Evolutionary conservation across 2,329 filamentous ascomycete genomes (phyloP), one percentile per base, ranked within the genome.

Genomic region (Talaromyces sp.): DNA sequence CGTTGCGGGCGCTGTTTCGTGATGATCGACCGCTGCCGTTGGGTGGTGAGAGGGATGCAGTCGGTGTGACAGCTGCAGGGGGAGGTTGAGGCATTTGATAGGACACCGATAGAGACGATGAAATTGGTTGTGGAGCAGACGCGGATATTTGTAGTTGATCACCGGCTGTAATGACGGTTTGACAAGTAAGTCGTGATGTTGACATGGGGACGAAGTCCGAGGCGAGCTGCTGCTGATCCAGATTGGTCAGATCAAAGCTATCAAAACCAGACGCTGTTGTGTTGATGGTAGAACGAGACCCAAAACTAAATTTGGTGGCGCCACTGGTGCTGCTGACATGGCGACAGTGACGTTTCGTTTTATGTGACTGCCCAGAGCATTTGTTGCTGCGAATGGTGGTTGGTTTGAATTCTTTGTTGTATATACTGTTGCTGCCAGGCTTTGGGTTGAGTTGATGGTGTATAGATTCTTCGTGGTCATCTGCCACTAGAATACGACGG

Each of bases 81-180:
- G 50, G 50, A 8, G 5, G 25, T 43, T 47, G 22, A 52, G 60
- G 64, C 17, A 66, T 37, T 31, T 31, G 37, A 60, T 5, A 59
- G 3, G 47, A n/a, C 25, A 31, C 13, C 13, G 39, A 59, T 31
- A 41, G 17, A 8, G 43, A 49, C 27, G 41, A 31, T 15, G 62
- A 59, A 33, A 15, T 6, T 47, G 27, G 8, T 37, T 11, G 35
- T 3, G 52, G 8, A 3, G 61, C 45, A 8, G 45, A 25, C 8
- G 45, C 22, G 25, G 45, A 39, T 10, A 35, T 37, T 13, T 45
- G 45, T 8, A 31, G n/a, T 10, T 41, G 41, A 27, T 64, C 65
- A 19, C 65, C 65, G 15, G 45, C 62, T 7, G 65, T 62, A 43
- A 67, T 65, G n/a, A 65, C 62, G 11, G 65, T 67, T 50, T 56